A percentile compares a stretch with the other conserved stretches of the same genome.
These are phyloP conservation scores for Kurtzmaniella cleridarum DNA, from an alignment of 805 yeast species.

Conservation along the genomic window DNA sequence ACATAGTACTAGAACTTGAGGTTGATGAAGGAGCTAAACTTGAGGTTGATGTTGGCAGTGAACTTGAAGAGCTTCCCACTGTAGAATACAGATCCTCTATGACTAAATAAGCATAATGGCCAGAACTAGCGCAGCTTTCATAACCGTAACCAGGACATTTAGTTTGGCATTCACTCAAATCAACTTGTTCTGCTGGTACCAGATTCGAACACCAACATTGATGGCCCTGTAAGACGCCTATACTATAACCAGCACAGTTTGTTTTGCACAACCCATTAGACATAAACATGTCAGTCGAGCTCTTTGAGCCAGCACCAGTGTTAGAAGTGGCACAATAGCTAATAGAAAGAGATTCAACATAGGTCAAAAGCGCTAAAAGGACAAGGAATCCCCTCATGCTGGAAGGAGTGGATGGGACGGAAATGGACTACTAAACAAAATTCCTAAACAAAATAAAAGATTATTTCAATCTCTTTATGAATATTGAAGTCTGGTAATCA, in stretches of 20 bases:
- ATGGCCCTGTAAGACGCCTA: conserved; percentile 47
- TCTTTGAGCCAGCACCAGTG: conserved; percentile 11
- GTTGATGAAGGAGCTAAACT: conserved; percentile 3
- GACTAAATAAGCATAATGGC: conserved; percentile 50
- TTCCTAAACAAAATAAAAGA: no score
- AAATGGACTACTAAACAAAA: no score
- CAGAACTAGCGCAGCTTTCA: conserved; percentile 40
- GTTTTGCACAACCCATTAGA: conserved; percentile 50
- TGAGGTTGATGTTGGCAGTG: conserved; percentile 3
- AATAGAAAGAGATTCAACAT: not conserved
- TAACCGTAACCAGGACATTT: conserved; percentile 42
- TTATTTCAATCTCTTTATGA: no score
- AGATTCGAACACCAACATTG: conserved; percentile 60
- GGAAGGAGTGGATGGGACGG: not conserved
- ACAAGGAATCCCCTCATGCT: not conserved
- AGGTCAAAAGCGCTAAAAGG: conserved; percentile 5
- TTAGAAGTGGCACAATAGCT: conserved; percentile 20
- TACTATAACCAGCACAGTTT: conserved; percentile 44
- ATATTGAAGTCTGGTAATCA: no score
- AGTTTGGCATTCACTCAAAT: conserved; percentile 26
- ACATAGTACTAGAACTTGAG: conserved; percentile 2
- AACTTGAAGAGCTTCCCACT: conserved; percentile 2
- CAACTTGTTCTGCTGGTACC: conserved; percentile 39
- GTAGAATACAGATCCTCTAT: conserved; percentile 15
- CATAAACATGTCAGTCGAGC: conserved; percentile 19